Evolutionary conservation across 345 rosid species (phyloP).

Genomic region (Citrus inodora): DNA sequence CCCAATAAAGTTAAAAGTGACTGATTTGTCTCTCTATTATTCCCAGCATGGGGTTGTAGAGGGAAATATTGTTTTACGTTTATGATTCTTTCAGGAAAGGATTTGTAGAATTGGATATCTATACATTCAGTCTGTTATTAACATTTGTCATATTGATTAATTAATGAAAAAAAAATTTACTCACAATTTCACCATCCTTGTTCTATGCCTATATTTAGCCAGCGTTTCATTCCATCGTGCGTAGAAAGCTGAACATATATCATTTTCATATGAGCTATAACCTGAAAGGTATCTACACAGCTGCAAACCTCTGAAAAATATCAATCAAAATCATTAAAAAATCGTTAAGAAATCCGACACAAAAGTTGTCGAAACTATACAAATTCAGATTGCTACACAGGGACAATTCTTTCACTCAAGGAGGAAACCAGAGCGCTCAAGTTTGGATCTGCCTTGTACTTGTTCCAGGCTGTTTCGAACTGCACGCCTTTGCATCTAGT

Average conservation of each 20-base stretch:
- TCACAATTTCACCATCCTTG: background rate
- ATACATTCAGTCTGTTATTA: conserved; percentile 45
- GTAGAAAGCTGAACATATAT: background rate
- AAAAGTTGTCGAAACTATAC: background rate
- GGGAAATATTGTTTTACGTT: conserved; percentile 31
- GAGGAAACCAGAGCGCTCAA: conserved; percentile 33
- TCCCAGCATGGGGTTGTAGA: conserved; percentile 32
- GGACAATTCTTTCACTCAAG: conserved; percentile 14
- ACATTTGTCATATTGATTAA: conserved; percentile 57
- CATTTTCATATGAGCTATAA: background rate
- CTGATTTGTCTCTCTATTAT: conserved; percentile 31
- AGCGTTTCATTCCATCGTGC: no score
- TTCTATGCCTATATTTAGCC: background rate
- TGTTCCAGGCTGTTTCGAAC: conserved; percentile 64
- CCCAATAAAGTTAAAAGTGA: conserved; percentile 30
- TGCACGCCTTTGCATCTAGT: conserved; percentile 64
- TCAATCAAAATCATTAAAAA: background rate
- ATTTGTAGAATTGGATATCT: conserved; percentile 34
- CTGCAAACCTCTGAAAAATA: background rate
- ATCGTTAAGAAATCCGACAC: background rate
- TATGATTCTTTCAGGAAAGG: conserved; percentile 41
- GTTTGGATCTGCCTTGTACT: conserved; percentile 60
- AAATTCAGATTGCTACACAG: background rate
- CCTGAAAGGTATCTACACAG: background rate
- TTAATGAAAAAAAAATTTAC: conserved; percentile 28